phyloP scores from a whole-genome alignment of 371 early-diverging fungal genomes.

The Batrachochytrium dendrobatidis region DNA sequence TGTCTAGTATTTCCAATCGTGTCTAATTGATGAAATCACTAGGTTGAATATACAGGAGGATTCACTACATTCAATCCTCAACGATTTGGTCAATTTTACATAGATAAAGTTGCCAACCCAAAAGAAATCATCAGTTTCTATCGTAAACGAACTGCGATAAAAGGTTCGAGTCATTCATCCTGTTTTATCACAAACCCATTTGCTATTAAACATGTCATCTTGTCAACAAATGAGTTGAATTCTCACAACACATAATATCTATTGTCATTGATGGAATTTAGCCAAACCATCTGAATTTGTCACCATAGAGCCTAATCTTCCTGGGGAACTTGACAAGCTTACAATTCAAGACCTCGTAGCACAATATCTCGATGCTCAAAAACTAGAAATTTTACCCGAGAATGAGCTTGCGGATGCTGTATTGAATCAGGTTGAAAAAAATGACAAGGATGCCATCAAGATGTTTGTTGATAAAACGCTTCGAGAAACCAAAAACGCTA shows the following conservation, averaged over 20 bases:
- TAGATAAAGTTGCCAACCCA: constrained; percentile 88
- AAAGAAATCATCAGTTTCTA: constrained; percentile 83
- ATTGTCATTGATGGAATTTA: constrained; percentile 10
- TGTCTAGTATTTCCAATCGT: background rate
- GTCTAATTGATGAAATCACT: background rate
- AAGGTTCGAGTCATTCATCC: no score
- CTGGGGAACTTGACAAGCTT: constrained; percentile 58
- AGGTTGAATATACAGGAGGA: constrained; percentile 80
- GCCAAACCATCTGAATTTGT: background rate
- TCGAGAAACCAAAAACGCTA: background rate
- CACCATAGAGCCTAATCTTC: constrained; percentile 30
- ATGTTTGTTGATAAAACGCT: constrained; percentile 14
- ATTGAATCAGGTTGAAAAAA: constrained; percentile 76
- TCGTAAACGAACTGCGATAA: constrained; percentile 29
- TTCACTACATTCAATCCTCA: constrained; percentile 75
- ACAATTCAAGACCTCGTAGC: constrained; percentile 68
- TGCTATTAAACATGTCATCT: no score
- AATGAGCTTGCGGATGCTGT: constrained; percentile 73
- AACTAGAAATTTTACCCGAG: constrained; percentile 68
- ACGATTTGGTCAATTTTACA: constrained; percentile 76
- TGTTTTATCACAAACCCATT: no score
- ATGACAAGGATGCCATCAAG: constrained; percentile 71
- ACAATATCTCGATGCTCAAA: constrained; percentile 59
- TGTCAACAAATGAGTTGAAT: background rate
- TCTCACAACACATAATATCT: background rate